phyloP scores from a whole-genome alignment of 2,329 filamentous ascomycete species.

The Aspergillus sp. region DNA sequence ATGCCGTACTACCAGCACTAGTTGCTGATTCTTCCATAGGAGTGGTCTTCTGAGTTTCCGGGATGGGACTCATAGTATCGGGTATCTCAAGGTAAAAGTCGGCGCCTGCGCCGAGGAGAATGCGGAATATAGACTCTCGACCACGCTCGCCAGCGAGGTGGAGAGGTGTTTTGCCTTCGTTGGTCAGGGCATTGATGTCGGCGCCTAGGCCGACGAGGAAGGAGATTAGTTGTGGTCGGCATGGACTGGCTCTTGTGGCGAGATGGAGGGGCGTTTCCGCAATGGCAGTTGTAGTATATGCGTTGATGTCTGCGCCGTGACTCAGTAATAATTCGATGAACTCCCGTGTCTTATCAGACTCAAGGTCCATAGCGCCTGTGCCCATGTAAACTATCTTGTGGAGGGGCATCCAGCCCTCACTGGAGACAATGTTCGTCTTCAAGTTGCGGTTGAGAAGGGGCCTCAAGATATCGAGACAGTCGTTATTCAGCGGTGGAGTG shows the following conservation, averaged over 20 bases:
- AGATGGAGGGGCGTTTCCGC: slow-evolving; percentile 22
- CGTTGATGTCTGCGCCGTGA: slow-evolving; percentile 18
- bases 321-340: slow-evolving; percentile 17
- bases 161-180: slow-evolving; percentile 16
- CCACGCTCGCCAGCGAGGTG: slow-evolving; percentile 22
- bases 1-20: slow-evolving; percentile 12
- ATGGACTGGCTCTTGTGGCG: slow-evolving; percentile 12
- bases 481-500: slow-evolving; percentile 15
- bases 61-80: not conserved
- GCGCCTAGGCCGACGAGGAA: slow-evolving; percentile 19
- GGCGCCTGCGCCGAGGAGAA: slow-evolving; percentile 17
- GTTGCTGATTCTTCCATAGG: slow-evolving; percentile 2
- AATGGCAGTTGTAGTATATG: slow-evolving; percentile 1
- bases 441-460: slow-evolving; percentile 8
- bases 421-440: slow-evolving; percentile 11
- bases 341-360: slow-evolving; percentile 13
- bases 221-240: slow-evolving; percentile 10
- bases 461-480: slow-evolving; percentile 20
- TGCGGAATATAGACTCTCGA: slow-evolving; percentile 15
- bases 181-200: slow-evolving; percentile 3
- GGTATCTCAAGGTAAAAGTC: slow-evolving; percentile 15
- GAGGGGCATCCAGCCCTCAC: slow-evolving; percentile 18
- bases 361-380: slow-evolving; percentile 12
- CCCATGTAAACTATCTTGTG: slow-evolving; percentile 16
- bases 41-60: slow-evolving; percentile 1